Evolutionary conservation across 345 rosid genomes (phyloP).

Genomic region (Eucalyptus microcorys): DNA sequence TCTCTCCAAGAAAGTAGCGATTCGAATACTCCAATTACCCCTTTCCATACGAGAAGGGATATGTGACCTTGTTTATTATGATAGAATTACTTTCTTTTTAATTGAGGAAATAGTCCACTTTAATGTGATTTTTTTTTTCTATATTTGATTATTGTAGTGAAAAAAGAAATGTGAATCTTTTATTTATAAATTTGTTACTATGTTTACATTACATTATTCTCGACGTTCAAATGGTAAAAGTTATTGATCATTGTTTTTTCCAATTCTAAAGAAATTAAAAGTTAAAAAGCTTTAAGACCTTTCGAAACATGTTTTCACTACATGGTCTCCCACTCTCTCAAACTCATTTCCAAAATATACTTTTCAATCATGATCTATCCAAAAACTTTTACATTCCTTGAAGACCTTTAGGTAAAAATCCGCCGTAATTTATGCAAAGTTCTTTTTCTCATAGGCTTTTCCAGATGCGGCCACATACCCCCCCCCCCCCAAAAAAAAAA

Average conservation of each 20-base stretch:
- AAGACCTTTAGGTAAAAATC: not conserved
- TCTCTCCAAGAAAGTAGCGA: rapidly evolving
- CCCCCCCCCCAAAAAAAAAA: not conserved
- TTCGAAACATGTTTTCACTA: rapidly evolving
- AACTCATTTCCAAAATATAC: not conserved
- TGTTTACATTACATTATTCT: not conserved
- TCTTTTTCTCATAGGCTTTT: not conserved
- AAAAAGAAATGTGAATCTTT: not conserved
- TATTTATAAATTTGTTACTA: not conserved
- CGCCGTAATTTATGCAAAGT: rapidly evolving
- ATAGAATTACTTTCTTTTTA: not conserved
- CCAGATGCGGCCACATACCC: not conserved
- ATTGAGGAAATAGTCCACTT: not conserved
- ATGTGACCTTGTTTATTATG: not conserved
- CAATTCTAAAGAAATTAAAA: too few relatives aligned
- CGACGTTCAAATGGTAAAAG: not conserved
- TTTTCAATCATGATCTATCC: not conserved
- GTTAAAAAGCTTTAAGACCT: not conserved
- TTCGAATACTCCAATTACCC: rapidly evolving
- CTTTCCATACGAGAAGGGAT: rapidly evolving
- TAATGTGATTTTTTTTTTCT: not conserved
- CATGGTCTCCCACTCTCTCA: not conserved
- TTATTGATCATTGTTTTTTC: not conserved
- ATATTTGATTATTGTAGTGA: not conserved
- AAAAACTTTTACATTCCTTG: not conserved